Evolutionary conservation across 257 asterid species (phyloP).

Genomic region (Solanum piurae): DNA sequence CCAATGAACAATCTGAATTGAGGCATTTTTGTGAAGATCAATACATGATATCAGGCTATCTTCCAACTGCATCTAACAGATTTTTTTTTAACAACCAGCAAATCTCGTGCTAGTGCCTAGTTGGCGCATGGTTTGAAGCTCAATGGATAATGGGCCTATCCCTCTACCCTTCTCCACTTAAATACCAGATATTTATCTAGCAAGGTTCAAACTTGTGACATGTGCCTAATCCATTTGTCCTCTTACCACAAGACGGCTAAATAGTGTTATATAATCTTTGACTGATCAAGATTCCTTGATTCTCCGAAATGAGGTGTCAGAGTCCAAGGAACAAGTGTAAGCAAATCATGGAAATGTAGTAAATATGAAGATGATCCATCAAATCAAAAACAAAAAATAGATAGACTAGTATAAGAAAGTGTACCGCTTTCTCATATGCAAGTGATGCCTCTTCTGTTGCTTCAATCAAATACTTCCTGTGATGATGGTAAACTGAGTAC

Average conservation of each 20-base stretch:
- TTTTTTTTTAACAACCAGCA: neutral
- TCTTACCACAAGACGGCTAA: neutral
- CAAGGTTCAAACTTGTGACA: neutral
- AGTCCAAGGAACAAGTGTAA: neutral
- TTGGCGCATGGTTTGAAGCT: neutral
- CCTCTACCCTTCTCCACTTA: neutral
- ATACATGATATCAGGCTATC: neutral
- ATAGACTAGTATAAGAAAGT: constrained; percentile 8
- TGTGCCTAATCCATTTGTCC: neutral
- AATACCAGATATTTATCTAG: neutral
- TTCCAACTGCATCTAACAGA: neutral
- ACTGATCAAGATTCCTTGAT: neutral
- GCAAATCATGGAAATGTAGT: neutral
- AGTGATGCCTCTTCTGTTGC: constrained; percentile 91
- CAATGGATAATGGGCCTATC: neutral
- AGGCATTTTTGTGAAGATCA: neutral
- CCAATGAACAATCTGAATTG: neutral
- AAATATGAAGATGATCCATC: neutral
- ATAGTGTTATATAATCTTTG: neutral
- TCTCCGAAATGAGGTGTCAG: neutral
- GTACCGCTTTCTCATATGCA: constrained; percentile 94
- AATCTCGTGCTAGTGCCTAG: neutral
- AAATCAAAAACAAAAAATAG: neutral
- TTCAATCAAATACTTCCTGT: constrained; percentile 82
- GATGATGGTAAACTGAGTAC: constrained; percentile 5